Conservation (phyloP, 768 basidiomycete genomes). For the Suillus hirtellus region DNA sequence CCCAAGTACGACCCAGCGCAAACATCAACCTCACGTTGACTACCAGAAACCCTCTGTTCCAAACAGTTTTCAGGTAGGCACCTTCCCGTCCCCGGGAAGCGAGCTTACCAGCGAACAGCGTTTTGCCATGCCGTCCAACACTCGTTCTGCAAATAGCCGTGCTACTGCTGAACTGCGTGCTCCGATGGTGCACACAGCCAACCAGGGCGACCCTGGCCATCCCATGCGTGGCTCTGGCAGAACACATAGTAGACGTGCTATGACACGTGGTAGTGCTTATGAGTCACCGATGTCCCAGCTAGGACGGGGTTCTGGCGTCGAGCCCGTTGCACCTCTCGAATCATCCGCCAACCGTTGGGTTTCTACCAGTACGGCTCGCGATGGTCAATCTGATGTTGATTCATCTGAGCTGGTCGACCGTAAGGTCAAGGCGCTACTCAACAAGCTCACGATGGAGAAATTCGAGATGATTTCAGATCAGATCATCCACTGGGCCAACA, state of each 20-base stretch:
- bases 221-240: conserved; percentile 52
- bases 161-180: conserved; percentile 64
- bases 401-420: conserved; percentile 87
- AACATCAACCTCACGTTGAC: neutral
- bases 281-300: conserved; percentile 40
- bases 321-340: conserved; percentile 62
- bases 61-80: conserved; percentile 55
- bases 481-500: conserved; percentile 95
- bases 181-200: conserved; percentile 30
- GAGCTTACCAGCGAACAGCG: conserved; percentile 74
- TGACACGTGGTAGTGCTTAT: conserved; percentile 60
- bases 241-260: conserved; percentile 82
- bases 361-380: conserved; percentile 44
- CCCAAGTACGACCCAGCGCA: neutral
- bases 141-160: conserved; percentile 58
- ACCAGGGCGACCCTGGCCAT: conserved; percentile 57
- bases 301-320: conserved; percentile 44
- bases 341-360: conserved; percentile 82
- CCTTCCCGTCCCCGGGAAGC: conserved; percentile 53
- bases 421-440: conserved; percentile 87
- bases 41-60: neutral
- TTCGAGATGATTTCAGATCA: conserved; percentile 96
- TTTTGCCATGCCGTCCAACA: conserved; percentile 42
- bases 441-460: conserved; percentile 96
- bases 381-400: conserved; percentile 50